These are phyloP conservation scores for Candida pseudofarinosa DNA, from an alignment of 805 yeast species.

Conservation along the genomic window DNA sequence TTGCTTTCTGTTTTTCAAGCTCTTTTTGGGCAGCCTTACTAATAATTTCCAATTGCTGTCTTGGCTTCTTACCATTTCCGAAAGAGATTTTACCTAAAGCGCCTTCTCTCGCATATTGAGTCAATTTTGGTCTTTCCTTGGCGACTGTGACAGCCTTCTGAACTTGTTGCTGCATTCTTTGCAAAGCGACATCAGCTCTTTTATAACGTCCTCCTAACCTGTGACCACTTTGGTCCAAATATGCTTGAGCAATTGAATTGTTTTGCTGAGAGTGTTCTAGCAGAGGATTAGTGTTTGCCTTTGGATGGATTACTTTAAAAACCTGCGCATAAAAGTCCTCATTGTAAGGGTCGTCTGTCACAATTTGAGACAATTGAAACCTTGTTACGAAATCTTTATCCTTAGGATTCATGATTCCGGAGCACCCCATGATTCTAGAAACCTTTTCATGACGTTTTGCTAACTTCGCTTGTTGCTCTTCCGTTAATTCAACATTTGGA, in stretches of 20 bases:
- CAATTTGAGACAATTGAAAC: slow-evolving; percentile 91
- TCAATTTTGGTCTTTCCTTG: slow-evolving; percentile 72
- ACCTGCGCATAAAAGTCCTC: slow-evolving; percentile 97
- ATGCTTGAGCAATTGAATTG: slow-evolving; percentile 88
- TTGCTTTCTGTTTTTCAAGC: slow-evolving; percentile 27
- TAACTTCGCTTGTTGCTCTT: slow-evolving; percentile 68
- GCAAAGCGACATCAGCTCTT: slow-evolving; percentile 85
- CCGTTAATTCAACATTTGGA: slow-evolving; percentile 42
- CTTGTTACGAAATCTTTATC: slow-evolving; percentile 95
- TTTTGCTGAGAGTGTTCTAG: slow-evolving; percentile 52
- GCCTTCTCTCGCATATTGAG: slow-evolving; percentile 70
- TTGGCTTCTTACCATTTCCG: slow-evolving; percentile 79
- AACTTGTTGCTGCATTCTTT: slow-evolving; percentile 97
- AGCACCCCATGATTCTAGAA: slow-evolving; percentile 68
- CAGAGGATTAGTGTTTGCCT: slow-evolving; percentile 46
- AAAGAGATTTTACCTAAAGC: slow-evolving; percentile 84
- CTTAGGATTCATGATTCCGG: slow-evolving; percentile 95
- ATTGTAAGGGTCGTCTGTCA: slow-evolving; percentile 93
- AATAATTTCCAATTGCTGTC: slow-evolving; percentile 73
- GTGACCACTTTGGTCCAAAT: slow-evolving; percentile 87
- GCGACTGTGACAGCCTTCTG: slow-evolving; percentile 95
- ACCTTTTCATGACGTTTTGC: slow-evolving; percentile 72
- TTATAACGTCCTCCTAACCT: slow-evolving; percentile 80
- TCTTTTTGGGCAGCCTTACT: slow-evolving; percentile 49
- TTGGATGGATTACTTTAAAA: slow-evolving; percentile 56